Base-by-base conservation (phyloP, 148 eudicot species). In the Nyssa sinensis region DNA sequence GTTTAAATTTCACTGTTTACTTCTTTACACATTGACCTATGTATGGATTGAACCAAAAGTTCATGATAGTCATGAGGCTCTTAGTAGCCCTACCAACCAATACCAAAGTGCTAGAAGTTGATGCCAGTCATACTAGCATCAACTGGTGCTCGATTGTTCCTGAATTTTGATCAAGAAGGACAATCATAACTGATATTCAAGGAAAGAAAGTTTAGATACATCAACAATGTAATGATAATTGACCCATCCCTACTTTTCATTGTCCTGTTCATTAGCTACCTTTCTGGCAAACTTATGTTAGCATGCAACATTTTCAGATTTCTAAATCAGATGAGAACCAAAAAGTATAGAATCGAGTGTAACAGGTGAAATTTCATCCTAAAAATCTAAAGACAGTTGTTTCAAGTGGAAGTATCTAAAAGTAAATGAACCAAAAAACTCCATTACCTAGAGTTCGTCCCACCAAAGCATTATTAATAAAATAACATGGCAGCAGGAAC, bases 101-200 rank as follows among this genome's bases (percentile, higher is more conserved):
- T 47, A n/a, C 34, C 24, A 70, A 70, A 63, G 49, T 33, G 62
- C 39, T 69, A 69, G 53, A 69, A 53, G 39, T 19, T 29, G 39
- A 51, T 51, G 28, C 53, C 7, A 19, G 16, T 13, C 41, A 31
- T 30, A 28, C 17, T 68, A 31, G 34, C 4, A 19, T 10, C 64
- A 57, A 32, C 29, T 24, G 34, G 24, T 10, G 31, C 61, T 1
- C 7, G 33, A 19, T 32, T 32, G 31, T n/a, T n/a, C 12, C 62
- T 25, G 32, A 12, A 55, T 53, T 24, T 30, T 29, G 13, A 55
- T 55, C 31, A 44, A 55, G 1, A 24, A 32, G 47, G 51, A 32
- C 10, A 21, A 21, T 24, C 41, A 30, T 21, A 69, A 14, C 24
- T 69, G 39, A 58, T 19, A 58, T 33, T 33, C 23, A 34, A 57